Evolutionary conservation across 148 eudicot species (phyloP).

Genomic region (Persicaria maculosa): DNA sequence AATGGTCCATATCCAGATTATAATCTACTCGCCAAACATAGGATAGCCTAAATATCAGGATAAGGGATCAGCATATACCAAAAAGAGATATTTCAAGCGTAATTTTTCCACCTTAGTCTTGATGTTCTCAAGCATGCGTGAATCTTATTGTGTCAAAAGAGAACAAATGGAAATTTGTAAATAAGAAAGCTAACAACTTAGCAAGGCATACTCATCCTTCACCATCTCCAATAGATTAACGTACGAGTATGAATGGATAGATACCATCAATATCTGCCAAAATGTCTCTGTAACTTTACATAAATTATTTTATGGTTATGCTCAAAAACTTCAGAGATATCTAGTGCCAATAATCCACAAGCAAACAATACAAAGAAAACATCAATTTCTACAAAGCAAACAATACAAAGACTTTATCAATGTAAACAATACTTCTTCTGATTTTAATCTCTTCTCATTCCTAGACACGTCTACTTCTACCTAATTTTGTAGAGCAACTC

Average conservation of each 20-base stretch:
- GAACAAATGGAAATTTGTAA: background rate
- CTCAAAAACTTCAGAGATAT: background rate
- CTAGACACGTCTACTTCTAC: background rate
- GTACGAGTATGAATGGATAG: background rate
- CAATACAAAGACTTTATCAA: background rate
- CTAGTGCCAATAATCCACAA: background rate
- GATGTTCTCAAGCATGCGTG: background rate
- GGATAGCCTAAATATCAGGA: background rate
- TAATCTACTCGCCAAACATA: too few relatives aligned
- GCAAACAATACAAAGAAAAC: too few relatives aligned
- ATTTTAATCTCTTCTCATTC: background rate
- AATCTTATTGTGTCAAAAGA: background rate
- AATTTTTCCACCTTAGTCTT: conserved; percentile 1
- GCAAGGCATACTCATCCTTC: background rate
- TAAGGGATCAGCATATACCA: background rate
- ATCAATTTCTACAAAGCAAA: too few relatives aligned
- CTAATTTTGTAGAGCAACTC: background rate
- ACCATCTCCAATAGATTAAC: background rate
- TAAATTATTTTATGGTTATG: background rate
- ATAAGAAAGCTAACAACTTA: background rate
- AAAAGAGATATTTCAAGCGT: background rate
- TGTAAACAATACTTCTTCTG: background rate
- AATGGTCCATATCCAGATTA: too few relatives aligned
- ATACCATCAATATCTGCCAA: background rate
- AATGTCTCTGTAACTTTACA: background rate